Conservation (phyloP, 2,329 filamentous ascomycete species). For the Alternaria viburni region DNA sequence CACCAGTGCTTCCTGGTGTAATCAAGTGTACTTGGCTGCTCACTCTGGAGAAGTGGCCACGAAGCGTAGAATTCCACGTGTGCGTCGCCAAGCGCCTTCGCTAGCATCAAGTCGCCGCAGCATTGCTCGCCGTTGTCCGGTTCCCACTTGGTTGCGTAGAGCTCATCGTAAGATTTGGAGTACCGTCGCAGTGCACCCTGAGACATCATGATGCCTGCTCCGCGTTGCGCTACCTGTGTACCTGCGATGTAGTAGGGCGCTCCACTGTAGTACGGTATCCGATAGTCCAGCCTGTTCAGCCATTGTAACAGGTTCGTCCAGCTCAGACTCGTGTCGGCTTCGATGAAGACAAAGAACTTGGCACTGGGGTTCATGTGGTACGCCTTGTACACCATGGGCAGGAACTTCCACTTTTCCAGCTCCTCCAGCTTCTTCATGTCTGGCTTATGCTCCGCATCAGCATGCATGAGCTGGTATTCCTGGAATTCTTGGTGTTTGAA, state of each 20-base stretch:
- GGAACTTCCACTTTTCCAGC: constrained; percentile 66
- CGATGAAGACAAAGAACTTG: constrained; percentile 45
- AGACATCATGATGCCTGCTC: constrained; percentile 53
- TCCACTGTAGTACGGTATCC: constrained; percentile 53
- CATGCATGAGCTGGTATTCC: constrained; percentile 57
- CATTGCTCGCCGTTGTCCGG: constrained; percentile 37
- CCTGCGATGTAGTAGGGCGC: constrained; percentile 46
- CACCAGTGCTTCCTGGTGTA: constrained; percentile 53
- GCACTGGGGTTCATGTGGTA: constrained; percentile 41
- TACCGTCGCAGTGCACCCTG: constrained; percentile 48
- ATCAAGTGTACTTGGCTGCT: constrained; percentile 49
- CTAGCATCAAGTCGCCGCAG: constrained; percentile 48
- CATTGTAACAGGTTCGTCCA: constrained; percentile 51
- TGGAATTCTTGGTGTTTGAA: constrained; percentile 56
- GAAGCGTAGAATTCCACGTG: constrained; percentile 46
- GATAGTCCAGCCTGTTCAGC: constrained; percentile 46
- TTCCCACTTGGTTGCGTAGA: constrained; percentile 44
- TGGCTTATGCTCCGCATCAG: constrained; percentile 51
- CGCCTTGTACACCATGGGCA: constrained; percentile 61
- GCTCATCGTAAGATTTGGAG: constrained; percentile 39
- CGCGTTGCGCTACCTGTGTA: constrained; percentile 51
- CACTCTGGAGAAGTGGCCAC: constrained; percentile 54
- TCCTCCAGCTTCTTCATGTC: constrained; percentile 53
- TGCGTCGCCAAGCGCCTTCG: constrained; percentile 42
- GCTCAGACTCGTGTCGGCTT: constrained; percentile 43